phyloP scores from a whole-genome alignment of 2,329 filamentous ascomycete species.

The Alternaria angustiovoidea region DNA sequence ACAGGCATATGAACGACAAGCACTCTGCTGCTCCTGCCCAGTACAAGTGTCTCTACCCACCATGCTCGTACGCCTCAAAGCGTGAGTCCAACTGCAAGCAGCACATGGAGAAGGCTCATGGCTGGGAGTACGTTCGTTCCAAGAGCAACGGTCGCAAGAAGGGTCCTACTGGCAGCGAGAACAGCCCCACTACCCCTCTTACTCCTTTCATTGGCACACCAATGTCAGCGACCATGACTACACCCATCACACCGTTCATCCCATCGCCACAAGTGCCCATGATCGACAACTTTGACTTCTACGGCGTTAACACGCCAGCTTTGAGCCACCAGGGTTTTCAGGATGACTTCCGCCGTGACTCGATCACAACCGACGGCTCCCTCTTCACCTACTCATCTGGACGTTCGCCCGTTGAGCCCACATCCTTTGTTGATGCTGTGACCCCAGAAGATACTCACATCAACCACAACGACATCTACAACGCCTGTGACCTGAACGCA shows the following conservation, averaged over 20 bases:
- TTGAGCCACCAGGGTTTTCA: slow-evolving; percentile 40
- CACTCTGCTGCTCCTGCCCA: slow-evolving; percentile 82
- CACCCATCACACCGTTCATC: slow-evolving; percentile 50
- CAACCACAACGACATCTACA: slow-evolving; percentile 67
- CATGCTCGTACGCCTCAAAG: slow-evolving; percentile 94
- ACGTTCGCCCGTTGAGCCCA: slow-evolving; percentile 52
- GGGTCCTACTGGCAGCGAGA: slow-evolving; percentile 34
- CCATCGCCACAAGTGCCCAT: slow-evolving; percentile 54
- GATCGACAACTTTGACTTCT: slow-evolving; percentile 43
- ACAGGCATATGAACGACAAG: slow-evolving; percentile 95
- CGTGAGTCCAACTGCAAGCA: slow-evolving; percentile 97
- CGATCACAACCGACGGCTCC: slow-evolving; percentile 47
- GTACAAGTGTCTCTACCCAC: slow-evolving; percentile 82
- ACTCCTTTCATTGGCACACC: slow-evolving; percentile 51
- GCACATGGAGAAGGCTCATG: slow-evolving; percentile 97
- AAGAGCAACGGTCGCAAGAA: slow-evolving; percentile 78
- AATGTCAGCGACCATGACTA: slow-evolving; percentile 43
- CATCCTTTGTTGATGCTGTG: slow-evolving; percentile 54
- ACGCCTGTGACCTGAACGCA: slow-evolving; percentile 62
- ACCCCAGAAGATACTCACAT: slow-evolving; percentile 61
- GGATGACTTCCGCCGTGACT: slow-evolving; percentile 49
- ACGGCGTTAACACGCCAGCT: slow-evolving; percentile 45
- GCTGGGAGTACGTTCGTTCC: slow-evolving; percentile 87
- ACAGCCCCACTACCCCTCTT: slow-evolving; percentile 41
- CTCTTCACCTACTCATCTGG: slow-evolving; percentile 51